Evolutionary conservation across 2,329 filamentous ascomycete genomes (phyloP), one percentile per base, ranked within the genome.

Genomic region (Allantophomopsis lycopodina): DNA sequence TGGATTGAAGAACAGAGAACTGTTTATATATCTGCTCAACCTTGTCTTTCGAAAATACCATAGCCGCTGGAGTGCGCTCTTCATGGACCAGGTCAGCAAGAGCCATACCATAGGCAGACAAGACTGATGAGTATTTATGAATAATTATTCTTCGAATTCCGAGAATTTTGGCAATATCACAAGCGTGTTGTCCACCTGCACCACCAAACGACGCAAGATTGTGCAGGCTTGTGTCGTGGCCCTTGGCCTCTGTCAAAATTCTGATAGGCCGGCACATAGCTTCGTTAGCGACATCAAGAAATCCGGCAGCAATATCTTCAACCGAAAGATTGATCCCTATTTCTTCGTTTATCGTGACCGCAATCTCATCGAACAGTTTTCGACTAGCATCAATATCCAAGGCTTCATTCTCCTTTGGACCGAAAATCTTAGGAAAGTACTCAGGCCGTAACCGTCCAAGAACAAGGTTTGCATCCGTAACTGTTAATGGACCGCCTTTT

Each of bases 391-490:
- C 73, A 2, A 71, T 64, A 52, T 94, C 87, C 1, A 95, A 61
- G 0, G 78, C 77, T 54, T 89, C 73, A 40, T 94, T 69, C 55
- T 95, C 88, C 31, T 87, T 81, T 55, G 84, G 80, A 35, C 88
- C 88, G 50, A 95, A 94, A 42, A 95, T 94, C 56, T 88, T 88
- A 0, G 87, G 87, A 54, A 94, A 94, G 64, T 88, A 91, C 43
- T 91, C 83, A 0, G 88, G 86, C 1, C 94, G 61, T 5, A 95
- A 64, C 31, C 87, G 72, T 0, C 87, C 86, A 0, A 94, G 72
- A 49, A 86, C 84, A 5, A 94, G 59, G 50, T 94, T 94, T 2
- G 88, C 87, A 55, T 95, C 88, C 0, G 87, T 95, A 16, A 95
- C 87, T 0, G 88, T 89, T 4, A 89, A 68, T 2, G 88, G 87